A percentile compares a stretch with the other conserved stretches of the same genome.
Evolutionary conservation across 345 rosid genomes (phyloP).

Genomic region (Corchorus olitorius): DNA sequence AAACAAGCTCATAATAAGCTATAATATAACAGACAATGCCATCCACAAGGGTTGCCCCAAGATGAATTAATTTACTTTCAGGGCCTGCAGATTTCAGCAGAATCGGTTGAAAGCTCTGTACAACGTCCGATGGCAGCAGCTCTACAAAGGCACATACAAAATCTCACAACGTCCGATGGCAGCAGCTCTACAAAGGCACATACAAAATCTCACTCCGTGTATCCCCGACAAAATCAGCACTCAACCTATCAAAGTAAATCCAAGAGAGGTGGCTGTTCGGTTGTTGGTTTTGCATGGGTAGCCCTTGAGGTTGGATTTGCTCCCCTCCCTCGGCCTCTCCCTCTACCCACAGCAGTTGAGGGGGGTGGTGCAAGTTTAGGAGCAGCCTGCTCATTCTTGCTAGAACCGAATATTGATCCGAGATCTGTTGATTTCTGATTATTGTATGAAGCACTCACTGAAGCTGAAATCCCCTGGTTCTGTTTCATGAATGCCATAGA

Average conservation of each 20-base stretch:
- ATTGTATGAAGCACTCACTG: constrained; percentile 33
- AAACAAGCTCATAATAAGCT: constrained; percentile 18
- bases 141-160: constrained; percentile 1
- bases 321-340: constrained; percentile 69
- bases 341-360: constrained; percentile 66
- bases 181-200: background rate
- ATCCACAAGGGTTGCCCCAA: background rate
- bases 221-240: background rate
- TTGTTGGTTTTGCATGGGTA: constrained; percentile 41
- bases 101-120: constrained; percentile 23
- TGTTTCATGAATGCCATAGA: constrained; percentile 59
- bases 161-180: too few species aligned
- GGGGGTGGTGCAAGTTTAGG: constrained; percentile 94
- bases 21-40: constrained; percentile 23
- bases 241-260: constrained; percentile 58
- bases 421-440: constrained; percentile 63
- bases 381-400: constrained; percentile 58
- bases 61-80: constrained; percentile 3
- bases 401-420: constrained; percentile 69
- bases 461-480: constrained; percentile 46
- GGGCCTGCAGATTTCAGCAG: background rate
- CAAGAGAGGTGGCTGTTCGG: constrained; percentile 66
- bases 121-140: constrained; percentile 12
- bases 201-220: constrained; percentile 9
- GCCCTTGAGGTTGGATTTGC: constrained; percentile 41